Percentiles rank a stretch among this genome's conserved stretches.
Evolutionary conservation across 1,139 yeast genomes (phyloP).

Genomic region (Scheffersomyces parashehatae): DNA sequence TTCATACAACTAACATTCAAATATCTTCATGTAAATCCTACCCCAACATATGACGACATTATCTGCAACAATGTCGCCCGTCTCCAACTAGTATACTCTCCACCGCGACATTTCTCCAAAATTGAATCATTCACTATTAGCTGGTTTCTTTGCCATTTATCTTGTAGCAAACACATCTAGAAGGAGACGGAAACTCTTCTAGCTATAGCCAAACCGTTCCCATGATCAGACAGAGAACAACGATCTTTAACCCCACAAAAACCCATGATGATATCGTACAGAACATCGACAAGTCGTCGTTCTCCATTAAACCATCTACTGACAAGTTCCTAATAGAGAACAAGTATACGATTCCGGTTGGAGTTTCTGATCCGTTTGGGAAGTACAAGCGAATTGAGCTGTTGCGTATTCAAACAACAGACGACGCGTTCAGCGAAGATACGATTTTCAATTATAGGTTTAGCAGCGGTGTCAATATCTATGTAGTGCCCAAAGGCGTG

Average conservation of each 20-base stretch:
- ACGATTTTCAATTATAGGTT: slow-evolving; percentile 27
- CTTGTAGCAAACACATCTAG: too few relatives aligned
- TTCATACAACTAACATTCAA: too few relatives aligned
- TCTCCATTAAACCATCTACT: slow-evolving; percentile 9
- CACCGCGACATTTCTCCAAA: too few relatives aligned
- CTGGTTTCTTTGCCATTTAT: too few relatives aligned
- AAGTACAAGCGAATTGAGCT: slow-evolving; percentile 11
- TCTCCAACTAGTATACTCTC: too few relatives aligned
- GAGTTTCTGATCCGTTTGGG: slow-evolving; percentile 1
- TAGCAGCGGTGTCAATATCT: slow-evolving; percentile 25
- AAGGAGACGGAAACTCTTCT: too few relatives aligned
- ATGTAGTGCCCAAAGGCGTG: slow-evolving; percentile 23
- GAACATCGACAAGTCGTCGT: slow-evolving; percentile 3
- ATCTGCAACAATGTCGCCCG: too few relatives aligned
- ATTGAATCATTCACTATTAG: too few relatives aligned
- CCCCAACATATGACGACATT: too few relatives aligned
- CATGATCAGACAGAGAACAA: slow-evolving; percentile 32
- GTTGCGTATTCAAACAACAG: slow-evolving; percentile 25
- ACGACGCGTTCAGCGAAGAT: slow-evolving; percentile 3
- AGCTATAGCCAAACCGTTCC: too few relatives aligned
- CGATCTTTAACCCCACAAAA: slow-evolving; percentile 30
- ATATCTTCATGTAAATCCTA: too few relatives aligned
- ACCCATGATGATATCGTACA: slow-evolving; percentile 27
- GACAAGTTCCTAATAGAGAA: slow-evolving; percentile 22
- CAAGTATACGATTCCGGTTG: slow-evolving; percentile 10